Percentiles rank a stretch among this genome's conserved stretches.
phyloP scores from a whole-genome alignment of 495 filamentous ascomycete genomes.

The Pseudoneurospora amorphoporcata region DNA sequence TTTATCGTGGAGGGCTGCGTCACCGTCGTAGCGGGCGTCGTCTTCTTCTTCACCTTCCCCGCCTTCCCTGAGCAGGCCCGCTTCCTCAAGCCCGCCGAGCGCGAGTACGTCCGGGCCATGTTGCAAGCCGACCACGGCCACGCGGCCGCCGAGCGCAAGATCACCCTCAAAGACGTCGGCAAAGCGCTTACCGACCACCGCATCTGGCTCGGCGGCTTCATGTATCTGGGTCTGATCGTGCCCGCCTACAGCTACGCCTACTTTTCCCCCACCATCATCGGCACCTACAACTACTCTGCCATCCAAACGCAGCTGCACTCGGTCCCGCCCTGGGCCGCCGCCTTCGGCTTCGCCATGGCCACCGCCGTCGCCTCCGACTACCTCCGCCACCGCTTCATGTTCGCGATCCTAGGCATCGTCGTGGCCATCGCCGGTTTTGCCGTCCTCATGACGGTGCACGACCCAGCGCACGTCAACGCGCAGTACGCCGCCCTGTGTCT shows the following conservation, averaged over 20 bases:
- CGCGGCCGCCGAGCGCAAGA: constrained; percentile 54
- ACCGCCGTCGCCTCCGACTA: constrained; percentile 60
- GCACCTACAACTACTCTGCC: constrained; percentile 50
- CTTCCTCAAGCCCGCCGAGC: constrained; percentile 51
- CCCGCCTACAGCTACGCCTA: constrained; percentile 64
- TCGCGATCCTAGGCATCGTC: constrained; percentile 52
- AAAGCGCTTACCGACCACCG: constrained; percentile 67
- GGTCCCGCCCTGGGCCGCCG: constrained; percentile 79
- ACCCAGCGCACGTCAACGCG: constrained; percentile 33
- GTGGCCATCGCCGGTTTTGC: constrained; percentile 61
- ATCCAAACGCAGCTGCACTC: constrained; percentile 72
- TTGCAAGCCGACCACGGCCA: constrained; percentile 69
- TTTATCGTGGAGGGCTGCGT: constrained; percentile 64
- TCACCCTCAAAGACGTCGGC: constrained; percentile 53
- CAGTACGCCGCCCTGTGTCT: constrained; percentile 71
- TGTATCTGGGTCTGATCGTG: constrained; percentile 86
- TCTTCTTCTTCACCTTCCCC: constrained; percentile 73
- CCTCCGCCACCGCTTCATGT: constrained; percentile 62
- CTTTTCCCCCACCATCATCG: constrained; percentile 72
- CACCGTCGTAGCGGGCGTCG: constrained; percentile 59
- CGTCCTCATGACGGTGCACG: constrained; percentile 53
- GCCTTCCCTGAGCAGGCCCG: constrained; percentile 44
- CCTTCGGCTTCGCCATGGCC: constrained; percentile 67
- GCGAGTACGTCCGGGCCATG: constrained; percentile 59
- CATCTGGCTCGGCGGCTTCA: constrained; percentile 65